Percentiles rank a stretch among this genome's conserved stretches.
These are phyloP conservation scores for Neonectria ditissima DNA, from an alignment of 2,329 filamentous ascomycete genomes.

Conservation along the genomic window DNA sequence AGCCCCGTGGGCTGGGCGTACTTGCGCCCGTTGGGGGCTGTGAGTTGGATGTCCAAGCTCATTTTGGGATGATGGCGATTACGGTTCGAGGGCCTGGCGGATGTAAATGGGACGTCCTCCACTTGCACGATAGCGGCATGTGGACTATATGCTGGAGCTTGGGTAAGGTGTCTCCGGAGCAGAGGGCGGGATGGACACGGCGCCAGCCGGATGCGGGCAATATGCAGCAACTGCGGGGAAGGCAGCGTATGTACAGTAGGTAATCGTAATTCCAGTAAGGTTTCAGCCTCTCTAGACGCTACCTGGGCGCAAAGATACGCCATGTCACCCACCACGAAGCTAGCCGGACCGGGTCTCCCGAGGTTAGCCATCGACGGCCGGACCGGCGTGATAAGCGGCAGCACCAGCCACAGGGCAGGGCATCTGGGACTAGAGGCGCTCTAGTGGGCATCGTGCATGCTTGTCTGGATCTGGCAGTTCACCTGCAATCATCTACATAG, in stretches of 20 bases:
- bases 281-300: slow-evolving; percentile 13
- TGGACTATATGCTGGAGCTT: slow-evolving; percentile 20
- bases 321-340: slow-evolving; percentile 5
- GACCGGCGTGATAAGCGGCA: slow-evolving; percentile 21
- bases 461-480: slow-evolving; percentile 27
- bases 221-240: slow-evolving; percentile 29
- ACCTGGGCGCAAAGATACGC: slow-evolving; percentile 18
- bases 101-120: background rate
- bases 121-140: slow-evolving; percentile 9
- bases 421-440: background rate
- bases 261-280: background rate
- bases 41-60: slow-evolving; percentile 45
- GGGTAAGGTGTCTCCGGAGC: background rate
- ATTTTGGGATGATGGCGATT: slow-evolving; percentile 23
- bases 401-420: slow-evolving; percentile 1
- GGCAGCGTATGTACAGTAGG: background rate
- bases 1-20: slow-evolving; percentile 76
- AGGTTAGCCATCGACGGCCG: slow-evolving; percentile 14
- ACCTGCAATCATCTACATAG: slow-evolving; percentile 22
- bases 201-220: slow-evolving; percentile 26
- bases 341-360: slow-evolving; percentile 16
- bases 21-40: slow-evolving; percentile 70
- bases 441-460: slow-evolving; percentile 21
- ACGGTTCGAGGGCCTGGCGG: background rate
- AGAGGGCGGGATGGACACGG: slow-evolving; percentile 1